Base-by-base conservation (phyloP, 1,284 basidiomycete species). In the Rhodotorula sp. region DNA sequence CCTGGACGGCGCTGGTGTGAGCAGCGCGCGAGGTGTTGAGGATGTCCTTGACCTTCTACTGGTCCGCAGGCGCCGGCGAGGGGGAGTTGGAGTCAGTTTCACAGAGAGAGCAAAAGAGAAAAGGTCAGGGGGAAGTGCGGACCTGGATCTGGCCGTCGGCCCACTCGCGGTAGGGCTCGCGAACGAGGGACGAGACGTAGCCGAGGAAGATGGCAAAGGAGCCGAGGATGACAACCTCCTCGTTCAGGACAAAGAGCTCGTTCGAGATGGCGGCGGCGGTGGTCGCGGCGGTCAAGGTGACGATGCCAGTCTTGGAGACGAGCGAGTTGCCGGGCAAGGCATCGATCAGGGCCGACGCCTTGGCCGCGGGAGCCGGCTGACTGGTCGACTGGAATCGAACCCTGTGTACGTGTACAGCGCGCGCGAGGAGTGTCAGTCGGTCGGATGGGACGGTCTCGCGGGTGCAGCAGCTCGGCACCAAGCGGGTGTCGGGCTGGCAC, bases 181-280 rank as follows among this genome's bases (percentile, higher is more conserved):
- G 87, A 75, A 89, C 84, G 65, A 85, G 82, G 85, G 89, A 89
- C 79, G 87, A 93, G 78, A 98, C 86, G 82, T 90, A 91, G 44
- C 88, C 86, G 59, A 81, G 79, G 77, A 95, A 88, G 80, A 98
- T 88, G 79, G 96, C 89, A 77, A 91, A 85, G 78, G 91, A 93
- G 62, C 91, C 95, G 65, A 89, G 75, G 71, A 83, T 81, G 71
- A 95, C 87, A 48, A 90, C 89, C 85, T 96, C 94, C 83, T 97
- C 95, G 83, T 97, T 97, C 79, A 95, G 87, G 71, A 99, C 95
- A 82, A 97, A 98, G 68, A 98, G 88, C 84, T 99, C 95, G 82
- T 94, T 91, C 53, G 93, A 96, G 83, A 98, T 95, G 80, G 94
- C 95, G 29, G 93, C 88, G 42, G 95, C 95, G 71, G 90, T 84